A percentile compares a stretch with the other conserved stretches of the same genome.
Conservation (phyloP, 1,284 basidiomycete genomes). For the Tetrapyrgos nigripes region DNA sequence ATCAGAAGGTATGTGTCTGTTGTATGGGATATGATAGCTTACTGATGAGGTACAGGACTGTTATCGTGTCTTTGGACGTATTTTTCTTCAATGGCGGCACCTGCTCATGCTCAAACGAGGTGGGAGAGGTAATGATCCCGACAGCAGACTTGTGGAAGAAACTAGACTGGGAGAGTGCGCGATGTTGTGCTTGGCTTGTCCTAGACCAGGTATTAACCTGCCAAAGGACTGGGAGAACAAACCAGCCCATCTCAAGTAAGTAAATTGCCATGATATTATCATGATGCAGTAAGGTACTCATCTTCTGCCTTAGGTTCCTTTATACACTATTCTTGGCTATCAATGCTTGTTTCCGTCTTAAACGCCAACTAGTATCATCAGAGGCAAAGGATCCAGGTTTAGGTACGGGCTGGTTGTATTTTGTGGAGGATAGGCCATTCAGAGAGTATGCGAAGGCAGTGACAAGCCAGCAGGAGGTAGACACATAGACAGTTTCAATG, state of each 20-base stretch:
- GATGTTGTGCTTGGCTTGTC: slow-evolving; percentile 23
- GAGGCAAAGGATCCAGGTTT: slow-evolving; percentile 16
- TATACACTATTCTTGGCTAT: neutral
- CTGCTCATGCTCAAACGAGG: slow-evolving; percentile 32
- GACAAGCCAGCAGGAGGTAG: slow-evolving; percentile 14
- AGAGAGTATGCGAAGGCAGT: slow-evolving; percentile 1
- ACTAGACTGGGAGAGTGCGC: slow-evolving; percentile 10
- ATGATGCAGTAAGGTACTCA: neutral
- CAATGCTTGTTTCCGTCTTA: slow-evolving; percentile 18
- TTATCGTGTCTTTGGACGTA: slow-evolving; percentile 25
- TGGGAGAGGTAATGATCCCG: slow-evolving; percentile 23
- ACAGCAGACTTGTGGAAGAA: slow-evolving; percentile 6
- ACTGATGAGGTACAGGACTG: slow-evolving; percentile 19
- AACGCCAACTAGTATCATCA: slow-evolving; percentile 2
- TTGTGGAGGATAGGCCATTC: slow-evolving; percentile 12
- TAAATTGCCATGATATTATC: neutral
- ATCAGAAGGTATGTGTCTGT: slow-evolving; percentile 4
- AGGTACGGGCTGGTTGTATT: slow-evolving; percentile 12
- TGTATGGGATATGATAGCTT: neutral
- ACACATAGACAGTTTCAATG: neutral
- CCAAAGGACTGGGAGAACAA: slow-evolving; percentile 17
- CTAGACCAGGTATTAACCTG: slow-evolving; percentile 23
- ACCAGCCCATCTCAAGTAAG: neutral
- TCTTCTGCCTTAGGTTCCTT: neutral
- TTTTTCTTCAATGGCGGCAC: slow-evolving; percentile 23